phyloP scores from a whole-genome alignment of 768 basidiomycete genomes.

The Agrocybe praecox region DNA sequence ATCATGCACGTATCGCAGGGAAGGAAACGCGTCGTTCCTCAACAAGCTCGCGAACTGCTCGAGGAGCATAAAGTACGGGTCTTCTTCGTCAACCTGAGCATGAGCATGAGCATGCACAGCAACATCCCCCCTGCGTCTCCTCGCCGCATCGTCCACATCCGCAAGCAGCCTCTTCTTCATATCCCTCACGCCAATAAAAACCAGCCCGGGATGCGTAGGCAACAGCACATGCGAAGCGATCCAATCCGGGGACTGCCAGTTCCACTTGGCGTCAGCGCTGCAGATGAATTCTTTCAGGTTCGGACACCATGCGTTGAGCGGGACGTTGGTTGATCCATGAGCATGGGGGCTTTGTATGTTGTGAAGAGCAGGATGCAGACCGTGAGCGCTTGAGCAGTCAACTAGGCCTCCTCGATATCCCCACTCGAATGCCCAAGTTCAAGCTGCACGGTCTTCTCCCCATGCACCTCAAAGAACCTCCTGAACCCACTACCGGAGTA shows the following conservation, averaged over 20 bases:
- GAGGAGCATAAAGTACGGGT: constrained; percentile 63
- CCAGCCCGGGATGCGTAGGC: constrained; percentile 59
- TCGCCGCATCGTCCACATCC: constrained; percentile 34
- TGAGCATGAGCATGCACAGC: not conserved
- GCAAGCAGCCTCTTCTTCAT: constrained; percentile 64
- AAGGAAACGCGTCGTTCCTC: constrained; percentile 61
- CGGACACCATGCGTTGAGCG: constrained; percentile 69
- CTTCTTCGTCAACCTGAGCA: constrained; percentile 37
- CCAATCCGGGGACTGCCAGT: constrained; percentile 80
- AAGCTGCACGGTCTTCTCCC: constrained; percentile 59
- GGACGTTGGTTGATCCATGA: constrained; percentile 29
- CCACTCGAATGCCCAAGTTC: constrained; percentile 76
- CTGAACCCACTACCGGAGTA: constrained; percentile 65
- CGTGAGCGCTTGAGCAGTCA: no score
- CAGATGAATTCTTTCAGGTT: constrained; percentile 72
- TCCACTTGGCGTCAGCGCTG: constrained; percentile 79
- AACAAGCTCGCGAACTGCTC: constrained; percentile 68
- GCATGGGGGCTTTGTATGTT: not conserved
- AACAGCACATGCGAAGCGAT: constrained; percentile 77
- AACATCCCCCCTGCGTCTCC: constrained; percentile 15
- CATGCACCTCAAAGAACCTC: constrained; percentile 68
- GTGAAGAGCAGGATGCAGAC: constrained; percentile 22
- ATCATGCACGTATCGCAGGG: constrained; percentile 62
- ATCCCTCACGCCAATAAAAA: constrained; percentile 73
- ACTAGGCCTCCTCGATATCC: constrained; percentile 67